Conservation (phyloP, 306 rosid species). For the Ormosia emarginata region DNA sequence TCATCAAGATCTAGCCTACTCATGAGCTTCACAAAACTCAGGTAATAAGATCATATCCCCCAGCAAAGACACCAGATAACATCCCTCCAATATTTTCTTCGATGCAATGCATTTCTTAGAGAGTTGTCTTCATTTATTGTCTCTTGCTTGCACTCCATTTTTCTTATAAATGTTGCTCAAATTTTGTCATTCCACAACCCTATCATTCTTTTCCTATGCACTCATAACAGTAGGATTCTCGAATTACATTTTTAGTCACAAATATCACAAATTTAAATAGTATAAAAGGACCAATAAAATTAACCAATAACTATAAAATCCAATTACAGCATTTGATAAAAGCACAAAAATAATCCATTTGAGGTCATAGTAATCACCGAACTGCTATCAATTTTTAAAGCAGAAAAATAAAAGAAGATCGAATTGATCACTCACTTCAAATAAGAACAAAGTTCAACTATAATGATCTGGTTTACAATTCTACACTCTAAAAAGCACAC, state of each 20-base stretch:
- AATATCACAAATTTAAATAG: not conserved
- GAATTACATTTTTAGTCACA: not conserved
- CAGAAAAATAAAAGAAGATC: not conserved
- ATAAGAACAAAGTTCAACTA: not conserved
- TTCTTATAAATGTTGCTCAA: not conserved
- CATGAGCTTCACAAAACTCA: not conserved
- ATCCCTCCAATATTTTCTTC: not conserved
- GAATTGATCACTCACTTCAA: not conserved
- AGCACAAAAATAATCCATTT: not conserved
- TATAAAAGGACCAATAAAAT: not conserved
- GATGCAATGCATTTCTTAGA: not conserved
- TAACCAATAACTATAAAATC: not conserved
- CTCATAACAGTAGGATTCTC: not conserved
- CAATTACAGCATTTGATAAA: not conserved
- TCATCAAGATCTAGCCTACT: not conserved
- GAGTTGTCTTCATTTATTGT: not conserved
- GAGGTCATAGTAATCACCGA: not conserved
- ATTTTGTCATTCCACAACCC: not conserved
- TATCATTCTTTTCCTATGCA: not conserved
- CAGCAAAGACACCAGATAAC: not conserved
- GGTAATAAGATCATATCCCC: not conserved
- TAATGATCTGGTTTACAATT: not conserved
- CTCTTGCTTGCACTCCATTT: not conserved
- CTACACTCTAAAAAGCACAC: conserved; percentile 30
- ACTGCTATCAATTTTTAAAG: not conserved